Conservation (phyloP, 169 alveolate genomes). For the Besnoitia besnoiti region DNA sequence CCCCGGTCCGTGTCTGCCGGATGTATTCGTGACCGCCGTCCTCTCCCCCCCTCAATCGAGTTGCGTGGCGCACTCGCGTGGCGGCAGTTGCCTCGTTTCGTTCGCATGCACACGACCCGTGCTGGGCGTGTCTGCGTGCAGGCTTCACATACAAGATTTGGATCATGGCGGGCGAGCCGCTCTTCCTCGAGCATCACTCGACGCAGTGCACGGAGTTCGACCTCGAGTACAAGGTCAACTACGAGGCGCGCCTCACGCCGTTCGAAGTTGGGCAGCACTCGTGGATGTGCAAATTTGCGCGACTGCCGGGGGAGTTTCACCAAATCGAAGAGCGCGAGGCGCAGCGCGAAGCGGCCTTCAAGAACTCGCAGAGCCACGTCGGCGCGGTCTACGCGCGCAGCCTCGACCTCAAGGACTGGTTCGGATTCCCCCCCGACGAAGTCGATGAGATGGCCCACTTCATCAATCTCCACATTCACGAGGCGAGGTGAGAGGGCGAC, state of each 20-base stretch:
- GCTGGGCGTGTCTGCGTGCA: neutral
- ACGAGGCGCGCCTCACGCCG: conserved; percentile 63
- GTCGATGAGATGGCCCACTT: conserved; percentile 49
- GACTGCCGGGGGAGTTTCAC: conserved; percentile 54
- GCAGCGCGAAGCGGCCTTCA: neutral
- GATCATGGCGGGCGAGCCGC: conserved; percentile 64
- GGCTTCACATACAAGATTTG: conserved; percentile 51
- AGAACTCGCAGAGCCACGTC: neutral
- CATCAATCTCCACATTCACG: conserved; percentile 15
- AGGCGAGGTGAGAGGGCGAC: conserved; percentile 28
- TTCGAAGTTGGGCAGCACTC: conserved; percentile 66
- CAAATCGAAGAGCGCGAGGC: conserved; percentile 39
- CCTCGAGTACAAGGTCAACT: conserved; percentile 41
- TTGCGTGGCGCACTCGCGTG: neutral
- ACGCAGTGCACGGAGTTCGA: conserved; percentile 69
- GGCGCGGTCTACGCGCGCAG: conserved; percentile 35
- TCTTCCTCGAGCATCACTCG: conserved; percentile 40
- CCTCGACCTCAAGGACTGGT: conserved; percentile 55
- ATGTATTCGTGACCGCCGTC: too few species aligned
- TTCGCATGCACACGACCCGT: too few species aligned
- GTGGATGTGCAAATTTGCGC: conserved; percentile 66
- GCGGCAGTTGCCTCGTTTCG: neutral
- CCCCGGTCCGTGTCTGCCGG: too few species aligned
- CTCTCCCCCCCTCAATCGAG: neutral
- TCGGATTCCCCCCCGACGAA: conserved; percentile 68